Evolutionary conservation across 306 rosid species (phyloP).

Genomic region (Begonia peltatifolia): DNA sequence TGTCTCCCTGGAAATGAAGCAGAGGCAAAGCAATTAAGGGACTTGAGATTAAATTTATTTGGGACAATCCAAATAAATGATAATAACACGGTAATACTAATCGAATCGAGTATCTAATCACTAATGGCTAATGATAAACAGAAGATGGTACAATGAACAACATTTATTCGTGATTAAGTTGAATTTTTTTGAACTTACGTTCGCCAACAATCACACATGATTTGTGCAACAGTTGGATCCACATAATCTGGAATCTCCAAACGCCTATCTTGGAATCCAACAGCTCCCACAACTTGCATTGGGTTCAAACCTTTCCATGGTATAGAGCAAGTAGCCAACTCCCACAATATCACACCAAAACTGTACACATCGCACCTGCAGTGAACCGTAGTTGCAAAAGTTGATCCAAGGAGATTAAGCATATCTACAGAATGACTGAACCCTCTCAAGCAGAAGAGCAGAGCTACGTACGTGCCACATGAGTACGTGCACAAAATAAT

Average conservation of each 20-base stretch:
- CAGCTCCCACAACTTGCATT: conserved; percentile 99
- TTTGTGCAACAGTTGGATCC: conserved; percentile 68
- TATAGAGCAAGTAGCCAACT: conserved; percentile 49
- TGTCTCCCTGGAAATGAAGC: conserved; percentile 53
- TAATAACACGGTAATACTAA: no score
- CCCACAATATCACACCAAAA: conserved; percentile 98
- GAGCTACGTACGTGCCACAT: no score
- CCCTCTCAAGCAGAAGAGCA: no score
- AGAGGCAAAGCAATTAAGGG: not conserved
- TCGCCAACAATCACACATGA: conserved; percentile 90
- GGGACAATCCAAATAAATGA: not conserved
- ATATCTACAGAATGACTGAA: no score
- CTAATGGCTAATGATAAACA: no score
- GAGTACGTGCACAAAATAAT: no score
- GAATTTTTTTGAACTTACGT: conserved; percentile 29
- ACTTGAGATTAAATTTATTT: not conserved
- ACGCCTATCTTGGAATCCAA: conserved; percentile 93
- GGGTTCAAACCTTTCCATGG: conserved; percentile 99
- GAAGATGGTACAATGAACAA: no score
- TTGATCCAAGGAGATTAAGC: no score
- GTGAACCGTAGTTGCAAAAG: not conserved
- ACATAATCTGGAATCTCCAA: conserved; percentile 83
- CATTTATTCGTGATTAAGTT: no score
- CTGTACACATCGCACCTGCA: conserved; percentile 99
- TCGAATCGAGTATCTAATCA: no score